Percentiles rank a stretch among this genome's conserved stretches.
Conservation (phyloP, 352 stramenopile species). For the Globisporangium nunn region DNA sequence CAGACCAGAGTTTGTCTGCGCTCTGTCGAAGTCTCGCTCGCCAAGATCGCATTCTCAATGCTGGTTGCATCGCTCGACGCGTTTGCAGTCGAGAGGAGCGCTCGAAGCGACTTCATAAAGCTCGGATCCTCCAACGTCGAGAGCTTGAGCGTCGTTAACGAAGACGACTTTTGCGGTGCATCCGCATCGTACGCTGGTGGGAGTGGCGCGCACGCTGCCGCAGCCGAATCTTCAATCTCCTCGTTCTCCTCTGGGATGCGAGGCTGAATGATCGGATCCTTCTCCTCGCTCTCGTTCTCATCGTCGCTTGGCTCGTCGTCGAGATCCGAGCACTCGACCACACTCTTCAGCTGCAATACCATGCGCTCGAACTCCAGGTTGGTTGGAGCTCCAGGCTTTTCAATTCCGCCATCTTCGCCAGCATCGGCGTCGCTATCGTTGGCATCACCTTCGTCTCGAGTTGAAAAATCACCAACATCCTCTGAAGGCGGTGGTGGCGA, state of each 20-base stretch:
- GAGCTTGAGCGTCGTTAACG: slow-evolving; percentile 7
- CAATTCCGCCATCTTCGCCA: background rate
- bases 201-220: slow-evolving; percentile 7
- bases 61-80: slow-evolving; percentile 5
- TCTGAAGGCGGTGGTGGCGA: slow-evolving; percentile 15
- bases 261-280: background rate
- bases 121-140: slow-evolving; percentile 27
- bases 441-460: slow-evolving; percentile 11
- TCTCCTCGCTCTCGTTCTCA: slow-evolving; percentile 13
- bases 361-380: slow-evolving; percentile 75
- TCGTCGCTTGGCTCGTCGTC: slow-evolving; percentile 12
- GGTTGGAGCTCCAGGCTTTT: slow-evolving; percentile 10
- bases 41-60: background rate
- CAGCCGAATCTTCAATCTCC: slow-evolving; percentile 16
- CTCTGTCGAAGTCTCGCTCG: background rate
- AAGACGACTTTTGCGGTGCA: background rate
- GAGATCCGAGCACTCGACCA: slow-evolving; percentile 26
- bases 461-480: too few species aligned
- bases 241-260: slow-evolving; percentile 18
- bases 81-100: slow-evolving; percentile 13
- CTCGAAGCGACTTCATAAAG: slow-evolving; percentile 34
- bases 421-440: slow-evolving; percentile 5
- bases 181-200: slow-evolving; percentile 24
- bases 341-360: slow-evolving; percentile 64
- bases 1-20: slow-evolving; percentile 11